Base-by-base conservation (phyloP, 148 eudicot species). In the Salicornia ramosissima region DNA sequence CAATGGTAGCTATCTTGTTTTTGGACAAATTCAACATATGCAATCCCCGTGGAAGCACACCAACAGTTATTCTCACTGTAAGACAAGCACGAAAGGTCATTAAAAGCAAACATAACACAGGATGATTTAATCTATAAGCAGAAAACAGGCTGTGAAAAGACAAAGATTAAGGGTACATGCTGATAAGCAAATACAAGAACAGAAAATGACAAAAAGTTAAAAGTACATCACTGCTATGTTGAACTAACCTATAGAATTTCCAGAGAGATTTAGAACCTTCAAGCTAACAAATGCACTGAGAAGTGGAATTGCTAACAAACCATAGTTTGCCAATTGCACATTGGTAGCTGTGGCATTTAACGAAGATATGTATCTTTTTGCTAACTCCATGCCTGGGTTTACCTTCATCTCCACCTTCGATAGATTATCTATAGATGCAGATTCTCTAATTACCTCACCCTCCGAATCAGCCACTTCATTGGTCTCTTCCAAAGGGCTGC, bases 21-120 rank as follows among this genome's bases (percentile, higher is more conserved):
- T 85, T 94, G 61, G 99, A 90, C 33, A 94, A 73, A 68, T 94
- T 94, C 83, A 90, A 60, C 78, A 78, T 74, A 77, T 94, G 99
- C 42, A 94, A 84, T 52, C 93, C 97, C 71, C 99, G 88, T 64
- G 99, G 99, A 66, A 94, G 96, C 77, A 91, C 83, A 78, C 97
- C 99, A 40, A 91, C 86, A 19, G 96, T 87, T 65, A 94, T 88
- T 74, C 86, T 90, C 78, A 76, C 99, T 94, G 80, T 70, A 70
- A 71, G n/a, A 60, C 28, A 26, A 45, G 61, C 26, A 70, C 18
- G 16, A 26, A 58, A 26, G 50, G 68, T 45, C 28, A n/a, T 11
- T 50, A 25, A 42, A 47, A 28, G n/a, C 10, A 58, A 69, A 51
- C 64, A 33, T 33, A 28, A n/a, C n/a, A n/a, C n/a, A 6, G 15